phyloP scores from a whole-genome alignment of 305 asterid species.

The Lippia alba region DNA sequence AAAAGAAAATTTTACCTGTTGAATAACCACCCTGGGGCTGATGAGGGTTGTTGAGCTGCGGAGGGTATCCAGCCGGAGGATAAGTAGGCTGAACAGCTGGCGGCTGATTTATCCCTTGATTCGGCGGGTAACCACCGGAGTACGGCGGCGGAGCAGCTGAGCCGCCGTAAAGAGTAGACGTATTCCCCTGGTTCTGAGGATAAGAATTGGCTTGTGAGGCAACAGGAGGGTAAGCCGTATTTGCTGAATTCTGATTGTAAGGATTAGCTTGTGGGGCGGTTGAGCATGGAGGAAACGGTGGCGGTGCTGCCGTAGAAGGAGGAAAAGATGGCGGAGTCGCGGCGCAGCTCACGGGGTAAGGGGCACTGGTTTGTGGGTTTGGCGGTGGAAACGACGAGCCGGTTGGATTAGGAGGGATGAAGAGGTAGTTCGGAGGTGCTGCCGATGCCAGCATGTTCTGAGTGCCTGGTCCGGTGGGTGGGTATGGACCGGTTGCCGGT shows the following conservation, averaged over 20 bases:
- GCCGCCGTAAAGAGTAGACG: background rate
- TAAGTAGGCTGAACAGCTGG: constrained; percentile 21
- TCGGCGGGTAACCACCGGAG: constrained; percentile 36
- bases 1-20: constrained; percentile 35
- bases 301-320: constrained; percentile 25
- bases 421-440: constrained; percentile 33
- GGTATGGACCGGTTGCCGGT: constrained; percentile 10
- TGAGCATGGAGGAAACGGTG: constrained; percentile 35
- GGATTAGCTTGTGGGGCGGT: constrained; percentile 15
- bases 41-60: constrained; percentile 39
- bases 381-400: constrained; percentile 27
- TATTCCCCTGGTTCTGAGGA: too few relatives aligned
- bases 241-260: constrained; percentile 1
- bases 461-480: constrained; percentile 3
- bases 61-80: constrained; percentile 41
- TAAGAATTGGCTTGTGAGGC: too few relatives aligned
- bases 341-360: constrained; percentile 32
- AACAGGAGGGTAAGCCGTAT: constrained; percentile 36
- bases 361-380: constrained; percentile 31
- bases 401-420: constrained; percentile 37
- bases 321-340: constrained; percentile 37
- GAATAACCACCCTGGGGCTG: constrained; percentile 45
- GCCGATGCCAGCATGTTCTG: constrained; percentile 20
- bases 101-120: constrained; percentile 18
- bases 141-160: constrained; percentile 20